A percentile compares a stretch with the other conserved stretches of the same genome.
Evolutionary conservation across 768 basidiomycete genomes (phyloP).

Genomic region (Lentinula aciculospora): DNA sequence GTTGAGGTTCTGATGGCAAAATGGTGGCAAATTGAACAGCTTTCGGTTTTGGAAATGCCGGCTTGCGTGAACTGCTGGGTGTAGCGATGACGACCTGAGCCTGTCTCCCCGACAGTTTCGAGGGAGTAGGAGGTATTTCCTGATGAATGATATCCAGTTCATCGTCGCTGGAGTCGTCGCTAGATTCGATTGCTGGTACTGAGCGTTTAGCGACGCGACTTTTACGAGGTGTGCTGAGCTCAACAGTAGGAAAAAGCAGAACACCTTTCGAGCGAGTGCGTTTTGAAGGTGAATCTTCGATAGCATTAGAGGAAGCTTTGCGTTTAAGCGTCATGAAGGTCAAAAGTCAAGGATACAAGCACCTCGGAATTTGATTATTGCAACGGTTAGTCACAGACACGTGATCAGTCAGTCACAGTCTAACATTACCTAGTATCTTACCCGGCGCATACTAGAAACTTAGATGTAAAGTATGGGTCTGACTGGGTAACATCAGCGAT

Average conservation of each 20-base stretch:
- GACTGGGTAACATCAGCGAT: conserved; percentile 38
- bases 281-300: conserved; percentile 23
- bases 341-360: background rate
- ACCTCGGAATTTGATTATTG: background rate
- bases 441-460: background rate
- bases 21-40: background rate
- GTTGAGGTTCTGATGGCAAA: background rate
- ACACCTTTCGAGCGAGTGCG: conserved; percentile 22
- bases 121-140: background rate
- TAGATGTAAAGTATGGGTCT: conserved; percentile 44
- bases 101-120: background rate
- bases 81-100: background rate
- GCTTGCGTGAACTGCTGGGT: background rate
- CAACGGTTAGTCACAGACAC: background rate
- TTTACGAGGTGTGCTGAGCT: background rate
- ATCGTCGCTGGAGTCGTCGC: conserved; percentile 1
- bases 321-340: conserved; percentile 37
- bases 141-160: background rate
- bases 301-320: conserved; percentile 24
- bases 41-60: background rate
- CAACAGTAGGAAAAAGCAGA: background rate
- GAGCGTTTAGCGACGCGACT: conserved; percentile 1
- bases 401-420: background rate
- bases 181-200: background rate
- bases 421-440: background rate